Base-by-base conservation (phyloP, 768 basidiomycete genomes). In the Tephrocybe sp. region DNA sequence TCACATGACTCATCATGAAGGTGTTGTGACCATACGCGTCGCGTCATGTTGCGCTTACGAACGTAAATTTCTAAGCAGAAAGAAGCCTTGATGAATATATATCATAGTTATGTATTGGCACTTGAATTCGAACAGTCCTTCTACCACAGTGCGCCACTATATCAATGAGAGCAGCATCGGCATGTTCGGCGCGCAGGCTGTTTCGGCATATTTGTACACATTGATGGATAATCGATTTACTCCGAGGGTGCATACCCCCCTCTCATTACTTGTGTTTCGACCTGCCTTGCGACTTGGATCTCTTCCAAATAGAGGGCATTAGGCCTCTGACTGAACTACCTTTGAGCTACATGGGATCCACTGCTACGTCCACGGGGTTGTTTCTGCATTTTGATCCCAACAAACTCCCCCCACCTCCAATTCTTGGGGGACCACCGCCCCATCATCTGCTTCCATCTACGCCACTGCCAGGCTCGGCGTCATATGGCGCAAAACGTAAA, bases 311-410 rank as follows among this genome's bases (percentile, higher is more conserved):
- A 36, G 15, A n/a, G 7, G 8, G 15, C 11, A 30, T 11, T 30
- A 15, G 34, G 15, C 7, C 7, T 9, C 8, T 12, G 34, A 15
- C n/a, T 20, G 7, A n/a, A 4, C n/a, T 20, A 39, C 20, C 7
- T 17, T 20, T 3, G 23, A 45, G 15, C 25, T 3, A 7, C 8
- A 48, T 45, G 43, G 41, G 15, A 25, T n/a, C 30, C 14, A 37
- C 37, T 34, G 20, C 48, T 18, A 28, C 34, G 11, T 12, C 17
- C n/a, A 41, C 48, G 8, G 42, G 51, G 33, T 54, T 55, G 52
- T 58, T 45, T 48, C 47, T 58, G 26, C 52, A 41, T 48, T 58
- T 62, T 40, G 53, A 58, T 58, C 56, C 58, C 28, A 45, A 51
- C 50, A 62, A 58, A 40, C 39, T 55, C 48, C 38, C 38, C 36